A percentile compares a stretch with the other conserved stretches of the same genome.
These are phyloP conservation scores for Lactarius sanguifluus DNA, from an alignment of 768 basidiomycete species.

Conservation along the genomic window DNA sequence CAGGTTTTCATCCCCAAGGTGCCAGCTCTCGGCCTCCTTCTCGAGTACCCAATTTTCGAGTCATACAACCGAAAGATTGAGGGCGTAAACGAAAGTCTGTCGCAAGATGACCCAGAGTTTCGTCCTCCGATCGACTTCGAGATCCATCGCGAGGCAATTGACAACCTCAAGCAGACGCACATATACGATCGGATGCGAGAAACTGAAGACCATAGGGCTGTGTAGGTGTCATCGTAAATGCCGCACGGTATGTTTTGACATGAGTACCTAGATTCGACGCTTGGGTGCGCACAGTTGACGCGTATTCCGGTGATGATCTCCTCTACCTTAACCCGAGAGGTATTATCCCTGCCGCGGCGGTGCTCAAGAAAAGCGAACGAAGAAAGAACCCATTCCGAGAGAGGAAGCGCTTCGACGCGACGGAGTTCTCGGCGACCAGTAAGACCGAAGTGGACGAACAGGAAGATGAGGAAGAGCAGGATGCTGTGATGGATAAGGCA, in stretches of 20 bases:
- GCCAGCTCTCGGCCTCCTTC: conserved; percentile 88
- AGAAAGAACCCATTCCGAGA: conserved; percentile 67
- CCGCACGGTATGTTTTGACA: background rate
- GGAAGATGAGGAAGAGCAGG: conserved; percentile 46
- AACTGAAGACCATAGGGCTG: conserved; percentile 74
- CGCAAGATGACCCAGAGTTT: conserved; percentile 56
- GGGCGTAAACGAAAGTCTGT: conserved; percentile 50
- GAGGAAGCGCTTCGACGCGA: conserved; percentile 65
- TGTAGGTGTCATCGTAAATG: conserved; percentile 51
- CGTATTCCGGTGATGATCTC: conserved; percentile 75
- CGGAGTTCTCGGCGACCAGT: conserved; percentile 37
- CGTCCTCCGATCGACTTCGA: conserved; percentile 75
- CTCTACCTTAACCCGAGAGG: conserved; percentile 77
- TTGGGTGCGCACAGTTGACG: conserved; percentile 77
- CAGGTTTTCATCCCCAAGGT: conserved; percentile 90
- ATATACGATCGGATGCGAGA: conserved; percentile 87
- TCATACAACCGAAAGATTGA: conserved; percentile 67
- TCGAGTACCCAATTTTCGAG: conserved; percentile 84
- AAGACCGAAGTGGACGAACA: conserved; percentile 35
- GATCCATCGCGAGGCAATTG: conserved; percentile 61
- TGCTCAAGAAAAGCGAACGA: conserved; percentile 59
- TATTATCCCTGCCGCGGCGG: conserved; percentile 66
- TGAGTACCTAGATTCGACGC: conserved; percentile 63
- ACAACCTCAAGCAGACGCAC: conserved; percentile 77
- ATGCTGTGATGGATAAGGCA: conserved; percentile 37